Evolutionary conservation across 2,329 filamentous ascomycete genomes (phyloP), one percentile per base, ranked within the genome.

Genomic region (Purpureocillium lavendulum): DNA sequence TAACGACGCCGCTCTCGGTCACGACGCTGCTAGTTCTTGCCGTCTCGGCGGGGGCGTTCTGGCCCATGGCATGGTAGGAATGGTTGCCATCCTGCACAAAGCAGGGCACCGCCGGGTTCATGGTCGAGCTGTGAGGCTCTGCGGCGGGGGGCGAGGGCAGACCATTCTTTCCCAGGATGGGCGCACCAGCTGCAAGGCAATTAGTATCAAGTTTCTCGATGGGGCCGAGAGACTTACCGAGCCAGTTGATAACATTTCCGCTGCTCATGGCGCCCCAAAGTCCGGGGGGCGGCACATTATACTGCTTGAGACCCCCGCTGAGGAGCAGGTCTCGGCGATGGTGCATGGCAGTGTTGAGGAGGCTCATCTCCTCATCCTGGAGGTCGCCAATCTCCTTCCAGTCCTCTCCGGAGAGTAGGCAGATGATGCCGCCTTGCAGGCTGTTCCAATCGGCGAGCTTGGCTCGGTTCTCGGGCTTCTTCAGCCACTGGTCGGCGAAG

Each of bases 401-500:
- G 31, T 63, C 59, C 12, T 42, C 39, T 0, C 48, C 31, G 7
- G 41, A 48, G 5, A 66, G 41, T 4, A 64, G 33, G 12, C 35
- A 41, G 9, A 61, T 33, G 4, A 64, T 38, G 4, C 58, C 44
- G 1, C 52, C 52, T 5, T 50, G 39, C 5, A 41, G 39, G 8
- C 44, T 41, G 4, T 56, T 41, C 58, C 62, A 65, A 3, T 43
- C 36, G 21, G 40, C 40, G 16, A 68, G 53, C 35, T 54, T 62
- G 4, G 45, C 33, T 17, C 48, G 42, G 40, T 68, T 65, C 3
- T 45, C 45, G 7, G 43, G 37, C 1, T 43, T 35, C 10, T 44
- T 42, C 15, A 61, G 36, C 66, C 66, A 69, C 6, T 49, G 41
- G 35, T 66, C 59, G 11, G 53, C 54, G 60, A 62, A 69, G 12